phyloP scores from a whole-genome alignment of 1,284 basidiomycete genomes.

The Tylopilus sp. region DNA sequence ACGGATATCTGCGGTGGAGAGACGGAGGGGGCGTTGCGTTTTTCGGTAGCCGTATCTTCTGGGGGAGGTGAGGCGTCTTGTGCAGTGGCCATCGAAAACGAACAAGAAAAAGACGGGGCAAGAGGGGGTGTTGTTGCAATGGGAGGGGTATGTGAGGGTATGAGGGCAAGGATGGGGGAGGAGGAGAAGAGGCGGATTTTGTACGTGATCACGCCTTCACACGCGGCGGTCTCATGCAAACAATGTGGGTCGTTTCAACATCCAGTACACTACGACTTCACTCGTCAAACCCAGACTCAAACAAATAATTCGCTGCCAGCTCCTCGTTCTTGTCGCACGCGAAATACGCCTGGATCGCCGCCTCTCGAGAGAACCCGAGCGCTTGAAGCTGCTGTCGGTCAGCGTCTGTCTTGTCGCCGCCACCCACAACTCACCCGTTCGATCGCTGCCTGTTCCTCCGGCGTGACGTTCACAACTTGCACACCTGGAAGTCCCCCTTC shows the following conservation, averaged over 20 bases:
- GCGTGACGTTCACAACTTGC: constrained; percentile 72
- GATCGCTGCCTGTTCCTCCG: constrained; percentile 83
- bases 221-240: constrained; percentile 30
- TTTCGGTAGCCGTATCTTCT: constrained; percentile 19
- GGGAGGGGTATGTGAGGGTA: constrained; percentile 24
- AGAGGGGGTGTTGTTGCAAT: background rate
- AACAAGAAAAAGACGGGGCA: background rate
- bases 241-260: constrained; percentile 24
- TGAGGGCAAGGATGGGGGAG: constrained; percentile 15
- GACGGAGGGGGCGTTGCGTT: constrained; percentile 19
- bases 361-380: constrained; percentile 79
- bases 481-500: constrained; percentile 21
- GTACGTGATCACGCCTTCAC: constrained; percentile 35
- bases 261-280: constrained; percentile 5
- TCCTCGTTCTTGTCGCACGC: constrained; percentile 95
- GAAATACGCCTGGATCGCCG: constrained; percentile 81
- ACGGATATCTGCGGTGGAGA: constrained; percentile 21
- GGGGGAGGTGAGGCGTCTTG: constrained; percentile 19
- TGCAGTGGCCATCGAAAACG: constrained; percentile 23
- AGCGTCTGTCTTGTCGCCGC: constrained; percentile 2
- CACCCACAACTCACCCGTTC: constrained; percentile 58
- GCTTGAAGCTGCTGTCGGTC: constrained; percentile 58
- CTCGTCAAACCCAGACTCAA: constrained; percentile 44
- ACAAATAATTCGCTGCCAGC: constrained; percentile 86
- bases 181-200: constrained; percentile 26